Evolutionary conservation across 2,329 filamentous ascomycete genomes (phyloP), one percentile per base, ranked within the genome.

Genomic region (Xylariaceae sp.): DNA sequence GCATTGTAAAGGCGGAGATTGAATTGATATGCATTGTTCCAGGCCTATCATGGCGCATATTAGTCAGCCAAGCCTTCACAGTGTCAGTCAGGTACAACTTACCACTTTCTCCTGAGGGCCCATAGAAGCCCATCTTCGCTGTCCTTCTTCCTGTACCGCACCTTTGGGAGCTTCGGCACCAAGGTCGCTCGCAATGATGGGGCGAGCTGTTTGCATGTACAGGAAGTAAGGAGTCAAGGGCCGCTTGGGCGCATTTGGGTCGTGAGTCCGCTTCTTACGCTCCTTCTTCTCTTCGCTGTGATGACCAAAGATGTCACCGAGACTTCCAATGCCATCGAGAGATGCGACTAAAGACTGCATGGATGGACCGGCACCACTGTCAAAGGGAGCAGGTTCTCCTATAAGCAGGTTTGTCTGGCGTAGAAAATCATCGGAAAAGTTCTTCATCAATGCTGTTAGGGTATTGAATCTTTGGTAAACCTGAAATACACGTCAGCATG

Each of bases 151-250:
- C 59, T 88, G 84, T 34, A 97, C 85, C 41, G 89, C 87, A 57
- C 88, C 88, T 60, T 90, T 89, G 61, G 84, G 83, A 6, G 82
- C 80, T 43, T 79, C 74, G n/a, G 77, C 60, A 15, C 84, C 85
- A 9, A 94, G 74, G 53, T 94, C 88, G 23, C 71, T 73, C 41
- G 85, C 83, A 52, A 97, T 92, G 59, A 86, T 83, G 36, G 81
- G 76, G 34, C 92, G 85, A 49, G 88, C 88, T 49, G 85, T 83
- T 63, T 94, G 85, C 73, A 94, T 88, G 70, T 88, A 97, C 45
- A 96, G 71, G 71, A 97, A 95, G 71, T 94, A 96, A 2, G 90
- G 88, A 5, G 90, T 97, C 58, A 96, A 66, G 7, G 90, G 89
- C 35, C 89, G 81, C 77, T 96, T 97, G 44, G 90, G 90, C 5